phyloP scores from a whole-genome alignment of 2,329 filamentous ascomycete genomes.

The Penicillium sp. region DNA sequence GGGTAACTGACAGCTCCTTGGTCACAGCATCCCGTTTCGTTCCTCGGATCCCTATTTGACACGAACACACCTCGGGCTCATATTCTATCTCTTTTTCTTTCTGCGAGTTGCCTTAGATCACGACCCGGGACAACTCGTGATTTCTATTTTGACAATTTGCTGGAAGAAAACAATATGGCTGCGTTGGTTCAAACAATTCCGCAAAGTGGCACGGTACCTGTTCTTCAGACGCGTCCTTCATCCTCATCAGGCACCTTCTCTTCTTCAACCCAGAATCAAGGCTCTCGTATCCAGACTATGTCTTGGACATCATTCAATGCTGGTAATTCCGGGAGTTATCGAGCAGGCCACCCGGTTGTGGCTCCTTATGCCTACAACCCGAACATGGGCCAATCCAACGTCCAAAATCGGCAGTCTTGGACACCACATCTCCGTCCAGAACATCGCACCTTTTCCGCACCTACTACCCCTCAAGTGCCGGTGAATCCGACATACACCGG shows the following conservation, averaged over 20 bases:
- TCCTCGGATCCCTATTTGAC: slow-evolving; percentile 22
- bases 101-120: slow-evolving; percentile 15
- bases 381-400: slow-evolving; percentile 54
- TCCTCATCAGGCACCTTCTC: slow-evolving; percentile 62
- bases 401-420: slow-evolving; percentile 55
- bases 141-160: slow-evolving; percentile 14
- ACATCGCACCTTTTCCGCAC: slow-evolving; percentile 55
- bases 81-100: background rate
- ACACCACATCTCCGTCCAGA: slow-evolving; percentile 58
- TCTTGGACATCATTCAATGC: slow-evolving; percentile 46
- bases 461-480: slow-evolving; percentile 46
- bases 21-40: slow-evolving; percentile 21
- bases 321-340: slow-evolving; percentile 46
- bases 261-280: slow-evolving; percentile 35
- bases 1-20: slow-evolving; percentile 26
- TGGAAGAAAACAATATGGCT: slow-evolving; percentile 64
- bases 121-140: slow-evolving; percentile 23
- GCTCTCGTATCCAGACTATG: slow-evolving; percentile 39
- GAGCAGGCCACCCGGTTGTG: slow-evolving; percentile 59
- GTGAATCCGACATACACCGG: slow-evolving; percentile 31
- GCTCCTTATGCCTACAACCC: slow-evolving; percentile 80
- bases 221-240: slow-evolving; percentile 71
- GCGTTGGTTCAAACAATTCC: slow-evolving; percentile 79
- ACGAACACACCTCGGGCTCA: slow-evolving; percentile 9
- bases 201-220: slow-evolving; percentile 69